These are phyloP conservation scores for Fragaria vesca DNA, from an alignment of 306 rosid genomes.

Conservation along the genomic window DNA sequence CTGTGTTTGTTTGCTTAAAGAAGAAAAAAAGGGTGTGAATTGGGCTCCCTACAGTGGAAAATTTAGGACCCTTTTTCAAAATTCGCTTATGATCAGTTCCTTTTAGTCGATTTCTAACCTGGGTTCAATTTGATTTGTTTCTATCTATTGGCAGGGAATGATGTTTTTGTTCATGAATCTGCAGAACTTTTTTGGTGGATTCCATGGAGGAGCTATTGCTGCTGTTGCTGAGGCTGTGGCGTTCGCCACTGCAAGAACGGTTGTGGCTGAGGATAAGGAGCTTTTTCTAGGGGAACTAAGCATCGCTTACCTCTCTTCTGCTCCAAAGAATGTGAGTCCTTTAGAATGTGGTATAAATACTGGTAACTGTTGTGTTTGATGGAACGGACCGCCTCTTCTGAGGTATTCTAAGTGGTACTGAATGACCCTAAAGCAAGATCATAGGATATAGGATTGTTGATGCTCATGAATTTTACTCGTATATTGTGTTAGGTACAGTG, in stretches of 20 bases:
- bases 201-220: slow-evolving; percentile 52
- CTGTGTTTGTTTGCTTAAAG: slow-evolving; percentile 8
- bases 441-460: background rate
- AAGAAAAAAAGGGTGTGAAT: background rate
- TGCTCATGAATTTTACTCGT: background rate
- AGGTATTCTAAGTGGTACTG: background rate
- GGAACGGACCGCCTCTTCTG: background rate
- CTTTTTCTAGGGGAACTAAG: slow-evolving; percentile 49
- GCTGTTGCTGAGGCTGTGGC: slow-evolving; percentile 44
- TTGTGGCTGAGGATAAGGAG: slow-evolving; percentile 37
- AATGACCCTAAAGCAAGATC: background rate
- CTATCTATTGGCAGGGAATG: background rate
- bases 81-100: background rate
- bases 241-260: slow-evolving; percentile 47
- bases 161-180: slow-evolving; percentile 15
- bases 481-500: background rate
- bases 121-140: background rate
- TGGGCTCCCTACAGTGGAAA: background rate
- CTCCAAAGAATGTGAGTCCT: slow-evolving; percentile 39
- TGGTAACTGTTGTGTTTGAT: background rate
- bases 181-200: slow-evolving; percentile 32
- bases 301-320: slow-evolving; percentile 49
- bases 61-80: background rate
- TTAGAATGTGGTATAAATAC: background rate
- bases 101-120: background rate